A percentile compares a stretch with the other conserved stretches of the same genome.
Conservation (phyloP, 345 rosid genomes). For the Pistacia integerrima region DNA sequence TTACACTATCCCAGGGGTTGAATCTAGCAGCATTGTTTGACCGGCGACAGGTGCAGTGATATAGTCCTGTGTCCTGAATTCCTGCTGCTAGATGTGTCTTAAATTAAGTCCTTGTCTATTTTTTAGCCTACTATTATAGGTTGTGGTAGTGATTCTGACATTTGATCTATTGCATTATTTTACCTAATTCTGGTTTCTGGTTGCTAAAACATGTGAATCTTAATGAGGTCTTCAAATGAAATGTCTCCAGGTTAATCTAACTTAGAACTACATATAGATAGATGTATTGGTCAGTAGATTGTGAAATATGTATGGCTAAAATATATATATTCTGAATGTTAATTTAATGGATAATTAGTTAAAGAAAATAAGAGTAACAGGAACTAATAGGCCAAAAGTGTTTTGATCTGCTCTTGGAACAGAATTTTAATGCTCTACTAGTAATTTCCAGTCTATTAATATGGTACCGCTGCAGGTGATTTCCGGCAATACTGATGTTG, state of each 20-base stretch:
- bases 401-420: too few species aligned
- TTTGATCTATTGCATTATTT: not conserved
- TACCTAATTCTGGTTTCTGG: slow-evolving; percentile 1
- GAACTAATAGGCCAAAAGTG: not conserved
- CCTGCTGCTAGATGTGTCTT: slow-evolving; percentile 6
- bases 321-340: not conserved
- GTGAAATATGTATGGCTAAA: not conserved
- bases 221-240: not conserved
- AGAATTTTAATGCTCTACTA: too few species aligned
- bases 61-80: not conserved
- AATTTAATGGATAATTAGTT: not conserved
- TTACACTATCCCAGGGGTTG: slow-evolving; percentile 92
- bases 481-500: not conserved
- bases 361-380: not conserved
- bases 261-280: not conserved
- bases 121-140: not conserved
- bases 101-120: slow-evolving; percentile 10
- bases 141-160: not conserved
- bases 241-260: not conserved
- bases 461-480: not conserved
- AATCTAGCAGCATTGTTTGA: slow-evolving; percentile 92
- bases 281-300: not conserved
- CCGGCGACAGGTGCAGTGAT: slow-evolving; percentile 63
- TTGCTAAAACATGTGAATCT: not conserved
- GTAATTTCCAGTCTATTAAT: too few species aligned